Evolutionary conservation across 257 asterid genomes (phyloP).

Genomic region (Solanum arcanum): DNA sequence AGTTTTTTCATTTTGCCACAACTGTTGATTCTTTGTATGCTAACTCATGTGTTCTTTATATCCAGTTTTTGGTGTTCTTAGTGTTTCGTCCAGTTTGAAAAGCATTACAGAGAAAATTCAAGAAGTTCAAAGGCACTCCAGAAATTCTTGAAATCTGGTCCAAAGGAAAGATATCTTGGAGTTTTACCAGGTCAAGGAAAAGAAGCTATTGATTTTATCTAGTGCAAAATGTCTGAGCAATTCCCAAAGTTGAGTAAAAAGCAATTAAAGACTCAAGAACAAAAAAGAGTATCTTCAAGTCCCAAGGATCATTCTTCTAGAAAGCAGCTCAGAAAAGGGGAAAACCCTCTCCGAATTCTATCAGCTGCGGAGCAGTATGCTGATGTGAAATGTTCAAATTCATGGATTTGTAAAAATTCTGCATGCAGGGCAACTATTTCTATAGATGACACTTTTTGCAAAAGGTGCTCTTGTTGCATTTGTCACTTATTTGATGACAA

Average conservation of each 20-base stretch:
- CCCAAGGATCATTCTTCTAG: constrained; percentile 49
- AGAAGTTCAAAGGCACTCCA: constrained; percentile 13
- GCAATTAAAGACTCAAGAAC: constrained; percentile 33
- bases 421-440: constrained; percentile 74
- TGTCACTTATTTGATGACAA: constrained; percentile 81
- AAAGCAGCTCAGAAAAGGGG: constrained; percentile 56
- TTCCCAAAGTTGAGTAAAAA: constrained; percentile 35
- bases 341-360: constrained; percentile 57
- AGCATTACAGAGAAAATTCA: constrained; percentile 11
- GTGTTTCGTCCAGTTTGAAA: constrained; percentile 20
- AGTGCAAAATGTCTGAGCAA: constrained; percentile 54
- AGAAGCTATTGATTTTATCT: constrained; percentile 17
- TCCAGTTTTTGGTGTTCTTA: constrained; percentile 26
- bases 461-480: constrained; percentile 86
- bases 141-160: constrained; percentile 17
- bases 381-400: constrained; percentile 33
- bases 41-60: background rate
- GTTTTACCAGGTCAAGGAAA: constrained; percentile 17
- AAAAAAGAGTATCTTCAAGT: constrained; percentile 42
- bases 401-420: constrained; percentile 68
- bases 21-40: background rate
- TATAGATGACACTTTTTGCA: constrained; percentile 66
- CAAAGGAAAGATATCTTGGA: constrained; percentile 18
- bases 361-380: constrained; percentile 37
- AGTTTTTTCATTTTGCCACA: background rate